Evolutionary conservation across 2,329 filamentous ascomycete species (phyloP), one percentile per base, ranked within the genome.

Genomic region (Colletotrichum karsti): DNA sequence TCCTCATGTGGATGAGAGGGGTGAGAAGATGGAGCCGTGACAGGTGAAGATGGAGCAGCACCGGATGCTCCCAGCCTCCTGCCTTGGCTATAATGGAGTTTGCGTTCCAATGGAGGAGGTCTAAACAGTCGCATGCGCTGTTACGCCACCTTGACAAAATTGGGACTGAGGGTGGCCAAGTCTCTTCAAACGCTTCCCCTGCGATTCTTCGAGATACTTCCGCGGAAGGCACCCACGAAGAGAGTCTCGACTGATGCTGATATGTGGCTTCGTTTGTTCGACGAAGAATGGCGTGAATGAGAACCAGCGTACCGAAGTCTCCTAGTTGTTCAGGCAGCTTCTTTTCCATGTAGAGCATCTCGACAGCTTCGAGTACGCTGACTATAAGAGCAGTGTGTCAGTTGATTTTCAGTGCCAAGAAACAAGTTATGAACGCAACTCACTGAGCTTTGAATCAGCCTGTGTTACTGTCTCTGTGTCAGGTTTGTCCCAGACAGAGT

Each of bases 91-190:
- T 82, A 0, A 80, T 81, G 44, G 81, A 83, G 69, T 88, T 88
- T 3, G 87, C 87, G 18, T 82, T 80, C 87, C 87, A 89, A 71
- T 90, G 86, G 2, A 90, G 77, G 1, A 88, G 81, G 63, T 90
- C 87, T 3, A 90, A 69, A 44, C 79, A 82, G 59, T 85, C 83
- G 44, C 82, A 81, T 15, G 80, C 76, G 4, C 80, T 78, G 46
- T 84, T 84, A 13, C 81, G 77, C 83, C 83, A 85, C 7, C 46
- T 59, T 9, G 61, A 64, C 20, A 64, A 39, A 24, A 63, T 58
- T 48, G 67, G 35, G 44, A 51, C 22, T 20, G 58, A 35, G 5
- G 70, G 70, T n/a, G 63, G 69, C 69, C 69, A 72, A 1, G 61
- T 62, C 18, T 72, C 69, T 9, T 61, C 58, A 4, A 42, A 18